Conservation (phyloP, 768 basidiomycete genomes). For the Auricularia sp. region DNA sequence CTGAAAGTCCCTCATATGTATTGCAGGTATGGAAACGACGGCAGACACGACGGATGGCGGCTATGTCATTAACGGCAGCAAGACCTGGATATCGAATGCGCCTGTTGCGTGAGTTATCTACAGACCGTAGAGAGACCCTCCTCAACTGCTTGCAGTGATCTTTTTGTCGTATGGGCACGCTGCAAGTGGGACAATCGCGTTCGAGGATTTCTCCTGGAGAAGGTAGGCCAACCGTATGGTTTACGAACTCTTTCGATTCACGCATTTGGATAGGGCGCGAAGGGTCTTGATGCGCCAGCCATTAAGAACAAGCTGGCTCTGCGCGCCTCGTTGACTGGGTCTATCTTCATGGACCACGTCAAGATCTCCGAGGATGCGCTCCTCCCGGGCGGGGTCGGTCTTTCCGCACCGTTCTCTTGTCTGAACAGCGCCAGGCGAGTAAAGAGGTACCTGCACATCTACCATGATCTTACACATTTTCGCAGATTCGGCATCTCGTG, state of each 20-base stretch:
- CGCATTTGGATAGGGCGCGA: constrained; percentile 47
- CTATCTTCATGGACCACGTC: constrained; percentile 89
- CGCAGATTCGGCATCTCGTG: constrained; percentile 77
- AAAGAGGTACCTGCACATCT: background rate
- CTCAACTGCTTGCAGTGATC: constrained; percentile 41
- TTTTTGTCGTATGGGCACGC: constrained; percentile 89
- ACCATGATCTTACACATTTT: background rate
- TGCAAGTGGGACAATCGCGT: constrained; percentile 91
- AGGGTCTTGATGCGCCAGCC: constrained; percentile 72
- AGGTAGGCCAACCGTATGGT: constrained; percentile 37
- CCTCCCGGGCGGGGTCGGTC: constrained; percentile 66
- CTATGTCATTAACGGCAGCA: constrained; percentile 79
- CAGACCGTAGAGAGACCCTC: background rate
- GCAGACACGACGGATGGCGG: constrained; percentile 81
- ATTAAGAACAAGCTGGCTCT: constrained; percentile 94
- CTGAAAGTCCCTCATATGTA: background rate
- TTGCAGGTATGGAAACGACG: constrained; percentile 78
- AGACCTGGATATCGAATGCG: constrained; percentile 96
- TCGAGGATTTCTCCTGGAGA: constrained; percentile 84
- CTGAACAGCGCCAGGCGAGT: constrained; percentile 72
- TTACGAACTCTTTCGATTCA: background rate
- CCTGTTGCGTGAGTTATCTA: constrained; percentile 63
- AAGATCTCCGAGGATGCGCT: constrained; percentile 62
- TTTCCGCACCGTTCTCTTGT: constrained; percentile 84
- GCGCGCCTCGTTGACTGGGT: constrained; percentile 73